Conservation (phyloP, 441 rosid genomes). For the Arabidopsis lyrata region DNA sequence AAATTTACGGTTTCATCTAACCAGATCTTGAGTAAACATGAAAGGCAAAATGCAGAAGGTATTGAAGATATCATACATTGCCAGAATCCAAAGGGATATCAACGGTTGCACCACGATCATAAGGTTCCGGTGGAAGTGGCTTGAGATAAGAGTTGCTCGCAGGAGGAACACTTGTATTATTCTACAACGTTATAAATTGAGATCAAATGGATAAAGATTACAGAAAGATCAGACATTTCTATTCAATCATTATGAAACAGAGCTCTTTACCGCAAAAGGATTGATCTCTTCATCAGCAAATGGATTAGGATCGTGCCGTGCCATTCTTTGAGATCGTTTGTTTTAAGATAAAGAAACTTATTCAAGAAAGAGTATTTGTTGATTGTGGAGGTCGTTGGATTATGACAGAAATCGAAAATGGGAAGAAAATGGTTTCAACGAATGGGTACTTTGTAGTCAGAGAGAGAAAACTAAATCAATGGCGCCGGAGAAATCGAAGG, state of each 20-base stretch:
- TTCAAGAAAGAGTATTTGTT: conserved; percentile 23
- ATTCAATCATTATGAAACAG: conserved; percentile 18
- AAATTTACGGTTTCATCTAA: not conserved
- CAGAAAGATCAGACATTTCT: not conserved
- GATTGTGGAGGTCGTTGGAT: conserved; percentile 41
- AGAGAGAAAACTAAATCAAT: conserved; percentile 28
- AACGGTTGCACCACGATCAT: conserved; percentile 93
- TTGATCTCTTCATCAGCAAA: conserved; percentile 90
- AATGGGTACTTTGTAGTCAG: conserved; percentile 40
- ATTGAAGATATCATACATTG: conserved; percentile 52
- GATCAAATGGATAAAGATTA: conserved; percentile 8
- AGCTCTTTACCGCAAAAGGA: conserved; percentile 81
- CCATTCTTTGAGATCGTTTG: conserved; percentile 53
- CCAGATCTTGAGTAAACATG: conserved; percentile 17
- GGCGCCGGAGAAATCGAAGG: conserved; percentile 44
- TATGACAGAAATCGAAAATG: conserved; percentile 31
- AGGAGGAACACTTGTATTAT: conserved; percentile 74
- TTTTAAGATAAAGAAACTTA: conserved; percentile 38
- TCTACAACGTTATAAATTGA: conserved; percentile 54
- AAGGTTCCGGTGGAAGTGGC: conserved; percentile 97
- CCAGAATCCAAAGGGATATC: conserved; percentile 89
- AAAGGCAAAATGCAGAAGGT: conserved; percentile 16
- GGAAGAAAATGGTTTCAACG: conserved; percentile 34
- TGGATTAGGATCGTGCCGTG: conserved; percentile 76
- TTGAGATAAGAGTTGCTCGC: conserved; percentile 79